A percentile compares a stretch with the other conserved stretches of the same genome.
Evolutionary conservation across 1,284 basidiomycete species (phyloP).

Genomic region (Puccinia novopanici): DNA sequence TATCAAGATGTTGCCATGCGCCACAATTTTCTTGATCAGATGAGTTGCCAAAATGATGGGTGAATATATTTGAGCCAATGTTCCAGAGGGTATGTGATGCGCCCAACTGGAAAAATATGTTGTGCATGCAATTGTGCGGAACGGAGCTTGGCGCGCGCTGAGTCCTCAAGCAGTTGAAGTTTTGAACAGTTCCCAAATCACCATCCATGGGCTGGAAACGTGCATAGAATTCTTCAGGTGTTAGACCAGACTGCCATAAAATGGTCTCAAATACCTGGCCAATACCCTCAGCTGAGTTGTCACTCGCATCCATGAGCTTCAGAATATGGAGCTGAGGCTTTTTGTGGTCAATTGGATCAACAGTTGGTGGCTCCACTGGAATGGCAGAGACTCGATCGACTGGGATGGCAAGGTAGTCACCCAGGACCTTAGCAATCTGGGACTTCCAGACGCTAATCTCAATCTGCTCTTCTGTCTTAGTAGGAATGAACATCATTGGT

Average conservation of each 20-base stretch:
- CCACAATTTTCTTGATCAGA: not conserved
- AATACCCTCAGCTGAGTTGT: constrained; percentile 33
- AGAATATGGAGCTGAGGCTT: constrained; percentile 1
- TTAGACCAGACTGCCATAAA: not conserved
- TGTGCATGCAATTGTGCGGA: not conserved
- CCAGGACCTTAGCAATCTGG: constrained; percentile 13
- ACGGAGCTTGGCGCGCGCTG: not conserved
- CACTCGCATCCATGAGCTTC: constrained; percentile 27
- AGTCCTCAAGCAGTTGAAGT: not conserved
- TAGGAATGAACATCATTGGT: constrained; percentile 8
- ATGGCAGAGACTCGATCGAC: not conserved
- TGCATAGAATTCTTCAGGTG: not conserved
- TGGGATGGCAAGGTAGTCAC: not conserved
- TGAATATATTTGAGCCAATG: constrained; percentile 21
- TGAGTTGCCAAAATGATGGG: constrained; percentile 6
- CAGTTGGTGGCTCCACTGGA: not conserved
- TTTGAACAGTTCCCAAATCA: constrained; percentile 30
- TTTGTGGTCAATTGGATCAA: not conserved
- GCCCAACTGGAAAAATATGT: constrained; percentile 12
- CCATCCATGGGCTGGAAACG: too few relatives aligned
- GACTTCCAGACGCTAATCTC: not conserved
- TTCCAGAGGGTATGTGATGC: too few relatives aligned
- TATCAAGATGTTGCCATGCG: not conserved
- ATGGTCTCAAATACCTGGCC: constrained; percentile 26
- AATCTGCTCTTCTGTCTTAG: not conserved